Percentiles rank a stretch among this genome's conserved stretches.
Conservation (phyloP, 2,329 filamentous ascomycete genomes). For the Phyllosticta citribraziliensis region DNA sequence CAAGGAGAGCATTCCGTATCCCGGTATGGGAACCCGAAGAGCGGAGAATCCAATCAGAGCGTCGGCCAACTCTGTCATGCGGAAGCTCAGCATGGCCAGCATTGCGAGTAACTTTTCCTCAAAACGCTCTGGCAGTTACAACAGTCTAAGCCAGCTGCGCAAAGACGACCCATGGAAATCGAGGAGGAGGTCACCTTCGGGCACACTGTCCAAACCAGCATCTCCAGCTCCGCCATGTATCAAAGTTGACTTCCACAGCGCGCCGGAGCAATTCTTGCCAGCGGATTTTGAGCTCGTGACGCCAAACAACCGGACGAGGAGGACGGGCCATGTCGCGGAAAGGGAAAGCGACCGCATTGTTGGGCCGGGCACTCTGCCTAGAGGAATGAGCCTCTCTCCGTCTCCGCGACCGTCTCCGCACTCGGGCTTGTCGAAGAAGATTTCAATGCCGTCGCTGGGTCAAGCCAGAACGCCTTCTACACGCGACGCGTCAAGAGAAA, state of each 20-base stretch:
- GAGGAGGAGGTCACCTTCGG: conserved; percentile 20
- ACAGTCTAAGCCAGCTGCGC: conserved; percentile 29
- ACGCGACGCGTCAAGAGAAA: not conserved
- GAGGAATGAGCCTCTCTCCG: conserved; percentile 5
- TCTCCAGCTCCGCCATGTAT: conserved; percentile 7
- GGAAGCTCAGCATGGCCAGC: conserved; percentile 75
- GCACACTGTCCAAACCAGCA: conserved; percentile 9
- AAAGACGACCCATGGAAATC: conserved; percentile 26
- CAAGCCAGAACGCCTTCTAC: not conserved
- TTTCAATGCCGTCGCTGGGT: conserved; percentile 4
- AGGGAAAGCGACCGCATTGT: conserved; percentile 1
- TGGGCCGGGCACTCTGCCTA: conserved; percentile 3
- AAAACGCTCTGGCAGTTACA: conserved; percentile 56
- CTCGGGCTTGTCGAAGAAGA: conserved; percentile 1
- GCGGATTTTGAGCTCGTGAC: conserved; percentile 35
- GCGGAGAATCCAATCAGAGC: conserved; percentile 64
- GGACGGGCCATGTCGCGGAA: not conserved
- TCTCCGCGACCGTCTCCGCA: conserved; percentile 1
- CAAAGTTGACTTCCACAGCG: conserved; percentile 37
- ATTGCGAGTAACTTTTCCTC: conserved; percentile 66
- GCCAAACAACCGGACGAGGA: not conserved
- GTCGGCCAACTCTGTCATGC: conserved; percentile 78
- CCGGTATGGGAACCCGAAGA: conserved; percentile 61
- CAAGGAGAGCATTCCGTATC: conserved; percentile 67
- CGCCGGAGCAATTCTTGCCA: conserved; percentile 38